Evolutionary conservation across 176 grass and related monocot species (phyloP).

Genomic region (Oryza officinalis): DNA sequence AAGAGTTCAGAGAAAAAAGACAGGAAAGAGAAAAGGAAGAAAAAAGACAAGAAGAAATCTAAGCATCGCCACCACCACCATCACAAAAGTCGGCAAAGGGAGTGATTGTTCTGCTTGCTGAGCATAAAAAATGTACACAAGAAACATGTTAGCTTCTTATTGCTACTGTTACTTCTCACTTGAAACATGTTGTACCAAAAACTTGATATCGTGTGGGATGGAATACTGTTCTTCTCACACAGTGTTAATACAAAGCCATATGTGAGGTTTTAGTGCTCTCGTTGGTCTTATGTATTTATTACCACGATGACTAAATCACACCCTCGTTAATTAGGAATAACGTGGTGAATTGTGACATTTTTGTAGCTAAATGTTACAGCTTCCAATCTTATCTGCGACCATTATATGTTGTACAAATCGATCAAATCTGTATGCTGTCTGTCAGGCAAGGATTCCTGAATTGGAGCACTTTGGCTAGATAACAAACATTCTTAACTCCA

Average conservation of each 20-base stretch:
- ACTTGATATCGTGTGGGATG: neutral
- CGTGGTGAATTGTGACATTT: neutral
- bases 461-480: neutral
- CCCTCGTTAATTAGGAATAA: neutral
- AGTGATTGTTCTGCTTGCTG: constrained; percentile 25
- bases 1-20: constrained; percentile 35
- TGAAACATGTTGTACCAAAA: constrained; percentile 17
- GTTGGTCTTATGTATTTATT: neutral
- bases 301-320: neutral
- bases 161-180: neutral
- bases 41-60: constrained; percentile 63
- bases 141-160: neutral
- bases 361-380: neutral
- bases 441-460: too few species aligned
- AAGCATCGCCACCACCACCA: constrained; percentile 47
- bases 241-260: neutral
- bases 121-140: constrained; percentile 37
- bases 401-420: too few species aligned
- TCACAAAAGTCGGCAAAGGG: constrained; percentile 57
- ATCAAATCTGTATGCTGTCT: too few species aligned
- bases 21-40: constrained; percentile 40
- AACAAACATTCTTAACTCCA: too few species aligned
- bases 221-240: neutral
- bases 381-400: neutral
- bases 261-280: neutral